These are phyloP conservation scores for Thymus quinquecostatus DNA, from an alignment of 257 asterid species.

Conservation along the genomic window DNA sequence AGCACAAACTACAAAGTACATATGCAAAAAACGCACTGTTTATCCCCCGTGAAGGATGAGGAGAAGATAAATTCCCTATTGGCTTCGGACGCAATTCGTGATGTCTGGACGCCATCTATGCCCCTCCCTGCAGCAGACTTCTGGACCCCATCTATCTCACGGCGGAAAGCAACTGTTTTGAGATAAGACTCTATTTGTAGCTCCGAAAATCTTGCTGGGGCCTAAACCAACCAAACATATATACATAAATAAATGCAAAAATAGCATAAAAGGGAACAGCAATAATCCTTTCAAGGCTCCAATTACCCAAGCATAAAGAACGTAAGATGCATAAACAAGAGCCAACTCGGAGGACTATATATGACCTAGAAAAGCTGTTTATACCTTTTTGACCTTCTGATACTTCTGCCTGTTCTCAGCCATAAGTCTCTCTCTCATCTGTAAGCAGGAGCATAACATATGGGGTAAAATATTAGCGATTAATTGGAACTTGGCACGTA, in stretches of 20 bases:
- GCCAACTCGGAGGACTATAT: not conserved
- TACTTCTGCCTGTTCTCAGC: conserved; percentile 97
- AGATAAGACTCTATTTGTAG: conserved; percentile 95
- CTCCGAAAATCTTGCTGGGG: conserved; percentile 88
- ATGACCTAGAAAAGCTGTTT: conserved; percentile 1
- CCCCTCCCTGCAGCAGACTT: conserved; percentile 95
- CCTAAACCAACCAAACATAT: conserved; percentile 52
- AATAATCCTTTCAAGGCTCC: not conserved
- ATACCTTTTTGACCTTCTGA: conserved; percentile 96
- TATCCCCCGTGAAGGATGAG: conserved; percentile 86
- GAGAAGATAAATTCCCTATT: conserved; percentile 93
- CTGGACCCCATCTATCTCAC: conserved; percentile 91
- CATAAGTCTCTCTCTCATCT: conserved; percentile 99
- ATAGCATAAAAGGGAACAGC: not conserved
- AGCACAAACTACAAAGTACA: not conserved
- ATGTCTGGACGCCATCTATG: conserved; percentile 82
- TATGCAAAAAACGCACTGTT: conserved; percentile 51
- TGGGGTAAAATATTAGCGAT: conserved; percentile 15
- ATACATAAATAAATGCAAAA: conserved; percentile 1
- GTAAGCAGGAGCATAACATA: conserved; percentile 37
- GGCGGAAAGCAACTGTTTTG: conserved; percentile 97
- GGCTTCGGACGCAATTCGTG: conserved; percentile 98
- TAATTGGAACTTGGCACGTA: not conserved
- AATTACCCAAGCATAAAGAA: not conserved
- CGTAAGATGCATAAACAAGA: not conserved